Conservation (phyloP, 192 early-diverging fungal species). For the Gorgonomyces haynaldii region DNA sequence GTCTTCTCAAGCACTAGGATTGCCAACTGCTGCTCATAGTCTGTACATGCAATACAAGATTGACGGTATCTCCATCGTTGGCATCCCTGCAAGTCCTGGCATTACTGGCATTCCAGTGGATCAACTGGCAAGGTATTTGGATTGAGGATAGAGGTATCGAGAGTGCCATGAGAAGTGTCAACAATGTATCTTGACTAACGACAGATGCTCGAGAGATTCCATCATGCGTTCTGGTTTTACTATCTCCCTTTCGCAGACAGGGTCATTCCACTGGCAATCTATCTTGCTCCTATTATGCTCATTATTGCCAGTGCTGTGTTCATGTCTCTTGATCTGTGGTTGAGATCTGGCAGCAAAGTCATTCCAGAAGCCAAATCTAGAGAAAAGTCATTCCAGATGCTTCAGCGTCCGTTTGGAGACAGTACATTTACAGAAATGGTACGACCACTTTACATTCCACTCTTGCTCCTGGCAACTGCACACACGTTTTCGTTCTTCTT, state of each 20-base stretch:
- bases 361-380: neutral
- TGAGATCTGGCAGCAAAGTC: neutral
- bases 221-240: slow-evolving; percentile 97
- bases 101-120: slow-evolving; percentile 10
- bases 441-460: slow-evolving; percentile 2
- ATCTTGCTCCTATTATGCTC: slow-evolving; percentile 73
- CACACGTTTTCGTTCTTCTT: neutral
- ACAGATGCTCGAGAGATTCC: slow-evolving; percentile 90
- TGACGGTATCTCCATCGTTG: slow-evolving; percentile 23
- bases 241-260: slow-evolving; percentile 63
- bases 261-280: slow-evolving; percentile 82
- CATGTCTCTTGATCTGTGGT: slow-evolving; percentile 10
- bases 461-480: neutral
- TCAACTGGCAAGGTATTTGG: slow-evolving; percentile 9
- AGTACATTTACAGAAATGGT: slow-evolving; percentile 1
- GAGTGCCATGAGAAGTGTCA: slow-evolving; percentile 69
- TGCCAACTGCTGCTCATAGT: slow-evolving; percentile 57
- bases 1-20: slow-evolving; percentile 55
- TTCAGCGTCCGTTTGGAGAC: neutral
- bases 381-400: neutral
- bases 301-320: slow-evolving; percentile 61
- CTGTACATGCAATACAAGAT: slow-evolving; percentile 55
- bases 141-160: slow-evolving; percentile 44
- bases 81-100: slow-evolving; percentile 17
- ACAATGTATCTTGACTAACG: too few species aligned